Conservation (phyloP, 495 filamentous ascomycete species). For the Penicillium egyptiacum region DNA sequence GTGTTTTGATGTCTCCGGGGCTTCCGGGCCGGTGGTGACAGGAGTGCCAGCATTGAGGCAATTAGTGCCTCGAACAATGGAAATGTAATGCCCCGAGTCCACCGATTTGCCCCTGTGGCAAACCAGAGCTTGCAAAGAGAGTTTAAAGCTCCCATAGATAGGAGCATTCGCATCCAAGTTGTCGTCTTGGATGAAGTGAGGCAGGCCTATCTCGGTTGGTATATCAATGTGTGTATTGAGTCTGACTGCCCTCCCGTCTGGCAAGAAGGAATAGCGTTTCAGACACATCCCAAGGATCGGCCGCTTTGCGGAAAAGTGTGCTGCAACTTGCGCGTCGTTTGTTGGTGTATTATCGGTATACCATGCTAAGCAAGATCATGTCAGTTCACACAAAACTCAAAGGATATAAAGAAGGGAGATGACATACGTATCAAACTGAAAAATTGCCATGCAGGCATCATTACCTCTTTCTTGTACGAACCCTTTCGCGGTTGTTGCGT, state of each 20-base stretch:
- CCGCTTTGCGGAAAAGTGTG: conserved; percentile 68
- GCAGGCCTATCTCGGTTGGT: conserved; percentile 81
- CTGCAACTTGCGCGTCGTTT: conserved; percentile 67
- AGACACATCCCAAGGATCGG: conserved; percentile 89
- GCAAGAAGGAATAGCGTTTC: conserved; percentile 80
- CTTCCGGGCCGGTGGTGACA: conserved; percentile 43
- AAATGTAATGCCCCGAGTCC: conserved; percentile 89
- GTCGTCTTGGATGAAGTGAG: conserved; percentile 87
- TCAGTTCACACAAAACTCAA: conserved; percentile 36
- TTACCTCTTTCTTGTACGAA: conserved; percentile 72
- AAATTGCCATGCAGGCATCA: conserved; percentile 98
- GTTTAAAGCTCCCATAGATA: conserved; percentile 79
- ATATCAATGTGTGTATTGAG: conserved; percentile 86
- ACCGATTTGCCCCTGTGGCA: conserved; percentile 88
- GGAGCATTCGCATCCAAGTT: conserved; percentile 61
- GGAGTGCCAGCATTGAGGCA: conserved; percentile 43
- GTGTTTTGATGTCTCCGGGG: conserved; percentile 57
- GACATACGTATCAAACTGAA: conserved; percentile 77
- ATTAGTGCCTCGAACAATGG: conserved; percentile 68
- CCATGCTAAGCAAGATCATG: conserved; percentile 46
- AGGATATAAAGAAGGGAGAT: background rate
- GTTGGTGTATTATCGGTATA: conserved; percentile 70
- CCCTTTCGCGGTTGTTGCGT: conserved; percentile 39
- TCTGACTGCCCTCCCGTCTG: conserved; percentile 64
- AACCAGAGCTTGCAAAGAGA: conserved; percentile 83